Base-by-base conservation (phyloP, 2,329 filamentous ascomycete genomes). In the Ophiocordyceps unilateralis region DNA sequence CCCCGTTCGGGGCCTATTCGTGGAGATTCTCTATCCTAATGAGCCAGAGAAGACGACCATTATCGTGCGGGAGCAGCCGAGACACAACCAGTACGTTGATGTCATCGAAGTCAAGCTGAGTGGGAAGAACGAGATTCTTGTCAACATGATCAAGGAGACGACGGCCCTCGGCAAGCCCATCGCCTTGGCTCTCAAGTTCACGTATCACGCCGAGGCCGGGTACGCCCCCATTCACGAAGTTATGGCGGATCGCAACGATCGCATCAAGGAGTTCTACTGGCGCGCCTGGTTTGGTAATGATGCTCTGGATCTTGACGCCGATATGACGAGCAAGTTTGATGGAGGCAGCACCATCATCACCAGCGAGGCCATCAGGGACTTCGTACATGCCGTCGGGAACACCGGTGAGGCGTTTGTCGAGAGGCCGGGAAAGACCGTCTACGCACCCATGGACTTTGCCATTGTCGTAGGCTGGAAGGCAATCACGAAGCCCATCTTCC, bases 181-280 rank as follows among this genome's bases (percentile, higher is more conserved):
- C n/a, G 75, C 86, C 20, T 67, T 98, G 45, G 81, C 84, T 20
- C 78, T 98, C 50, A 77, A 80, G 58, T 96, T 96, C 68, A 85
- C 76, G 5, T 98, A 98, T 65, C 84, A 88, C 58, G 91, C 91
- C 2, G 89, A 96, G 63, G 82, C 86, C 44, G 91, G 91, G 24
- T 98, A 95, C 58, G 89, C 93, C n/a, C 91, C 91, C 17, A 94
- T 98, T 51, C 82, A 82, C 47, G 91, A 98, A 63, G 83, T 96
- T 49, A 98, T 98, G 91, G 76, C 87, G 30, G 82, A 77, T 44
- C 86, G 91, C 57, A 98, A 98, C 59, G 89, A 98, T 58, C 83
- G 86, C 50, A 96, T 98, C 70, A 98, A 98, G 71, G 85, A 94
- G 63, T 98, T 98, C 62, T 98, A 98, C 72, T 98, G 93, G 78